Evolutionary conservation across 2,329 filamentous ascomycete species (phyloP), one percentile per base, ranked within the genome.

Genomic region (Rugonectria rugulosa): DNA sequence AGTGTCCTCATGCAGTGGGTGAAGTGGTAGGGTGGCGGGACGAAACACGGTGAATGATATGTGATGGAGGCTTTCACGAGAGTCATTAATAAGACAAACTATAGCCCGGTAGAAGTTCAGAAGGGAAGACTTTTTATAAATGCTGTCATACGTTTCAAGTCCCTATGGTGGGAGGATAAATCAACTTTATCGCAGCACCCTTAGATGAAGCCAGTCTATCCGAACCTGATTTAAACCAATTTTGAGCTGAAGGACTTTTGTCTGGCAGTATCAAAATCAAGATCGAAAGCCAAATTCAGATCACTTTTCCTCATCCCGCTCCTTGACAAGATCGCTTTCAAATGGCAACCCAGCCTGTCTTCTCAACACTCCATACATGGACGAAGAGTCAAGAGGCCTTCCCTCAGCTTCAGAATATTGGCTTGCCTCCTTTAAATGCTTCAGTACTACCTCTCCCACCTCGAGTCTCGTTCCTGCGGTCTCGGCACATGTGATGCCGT

Each of bases 331-430:
- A 4, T 76, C 72, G 2, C 68, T 79, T 62, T 79, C 74, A 65
- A 82, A 82, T 0, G 70, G 62, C 14, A 82, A 52, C 0, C 77
- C 79, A 2, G 78, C 74, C 48, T 77, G 70, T 46, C 61, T 59
- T 38, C 80, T 72, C 20, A 82, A 62, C 20, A 79, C 66, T 1
- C 81, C 81, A 68, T 79, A 84, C 64, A 83, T 73, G n/a, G 75
- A 75, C 9, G 77, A 80, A 9, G 79, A 82, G 66, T 83, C 81
- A 21, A 83, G 62, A 2, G 65, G 61, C 36, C 79, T 68, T 1
- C 59, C 69, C 6, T 68, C 70, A 11, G 66, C 56, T 3, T 72
- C 67, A 0, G 73, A 74, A 59, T 71, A 79, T 1, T 31, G 41
- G 23, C 72, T 78, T 0, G 81, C 81, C 52, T 78, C 72, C 23